Evolutionary conservation across 2,329 filamentous ascomycete genomes (phyloP).

Genomic region (Dendryphion nanum): DNA sequence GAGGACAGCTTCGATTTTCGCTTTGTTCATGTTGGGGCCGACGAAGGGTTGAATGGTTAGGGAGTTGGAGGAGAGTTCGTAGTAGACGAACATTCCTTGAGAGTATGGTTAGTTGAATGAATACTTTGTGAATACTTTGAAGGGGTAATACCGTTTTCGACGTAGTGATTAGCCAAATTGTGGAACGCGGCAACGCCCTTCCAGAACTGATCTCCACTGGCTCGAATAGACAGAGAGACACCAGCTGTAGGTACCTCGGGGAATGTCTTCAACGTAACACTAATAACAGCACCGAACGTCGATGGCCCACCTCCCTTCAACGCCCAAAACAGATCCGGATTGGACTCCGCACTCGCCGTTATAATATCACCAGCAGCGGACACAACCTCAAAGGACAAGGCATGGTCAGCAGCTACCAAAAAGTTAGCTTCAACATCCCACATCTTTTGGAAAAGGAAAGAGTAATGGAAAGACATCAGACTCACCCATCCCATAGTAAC

Average conservation of each 20-base stretch:
- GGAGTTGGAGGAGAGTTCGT: slow-evolving; percentile 5
- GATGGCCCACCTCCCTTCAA: slow-evolving; percentile 14
- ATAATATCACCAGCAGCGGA: slow-evolving; percentile 21
- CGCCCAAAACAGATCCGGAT: slow-evolving; percentile 28
- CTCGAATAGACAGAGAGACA: slow-evolving; percentile 7
- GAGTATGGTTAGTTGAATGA: no score
- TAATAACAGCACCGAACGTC: slow-evolving; percentile 7
- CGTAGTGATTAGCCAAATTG: slow-evolving; percentile 10
- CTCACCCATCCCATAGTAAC: slow-evolving; percentile 17
- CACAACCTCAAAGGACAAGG: slow-evolving; percentile 21
- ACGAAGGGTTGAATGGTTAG: slow-evolving; percentile 13
- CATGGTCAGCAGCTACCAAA: slow-evolving; percentile 17
- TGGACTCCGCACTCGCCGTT: slow-evolving; percentile 17
- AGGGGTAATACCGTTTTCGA: slow-evolving; percentile 14
- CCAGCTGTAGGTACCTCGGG: slow-evolving; percentile 10
- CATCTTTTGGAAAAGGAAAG: neutral
- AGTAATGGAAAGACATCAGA: neutral
- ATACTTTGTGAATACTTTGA: no score
- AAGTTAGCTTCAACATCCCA: neutral
- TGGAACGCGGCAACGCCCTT: slow-evolving; percentile 11
- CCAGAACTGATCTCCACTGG: slow-evolving; percentile 10
- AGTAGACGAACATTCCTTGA: slow-evolving; percentile 17
- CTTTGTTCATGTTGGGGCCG: slow-evolving; percentile 9
- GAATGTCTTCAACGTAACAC: slow-evolving; percentile 12
- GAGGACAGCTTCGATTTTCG: slow-evolving; percentile 8